Base-by-base conservation (phyloP, 2,329 filamentous ascomycete species). In the Fusarium ramigenum region DNA sequence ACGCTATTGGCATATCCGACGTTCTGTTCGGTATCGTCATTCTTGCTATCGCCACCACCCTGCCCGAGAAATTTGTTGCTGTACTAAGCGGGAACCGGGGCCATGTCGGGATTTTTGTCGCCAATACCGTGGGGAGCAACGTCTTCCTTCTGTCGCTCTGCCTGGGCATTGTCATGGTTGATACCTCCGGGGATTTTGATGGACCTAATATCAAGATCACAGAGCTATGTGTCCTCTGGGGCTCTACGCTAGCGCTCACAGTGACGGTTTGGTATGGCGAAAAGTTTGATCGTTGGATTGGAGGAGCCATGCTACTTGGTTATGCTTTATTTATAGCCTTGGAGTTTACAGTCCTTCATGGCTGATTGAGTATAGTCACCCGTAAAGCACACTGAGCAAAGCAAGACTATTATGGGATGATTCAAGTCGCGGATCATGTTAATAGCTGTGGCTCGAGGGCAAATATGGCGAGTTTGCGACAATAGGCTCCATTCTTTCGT, bases 131-230 rank as follows among this genome's bases (percentile, higher is more conserved):
- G 1, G 57, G 57, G 5, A 53, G 34, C 6, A 60, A 53, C 1
- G 25, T 60, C 16, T 60, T 60, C 9, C 57, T 60, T 1, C 16
- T 60, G 2, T 40, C 34, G 3, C 57, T 53, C 5, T 60, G 25
- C 34, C 4, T 60, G 0, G 57, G 57, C 0, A 32, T 40, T 32
- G 21, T 53, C 1, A 53, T 60, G 57, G 21, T 60, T 7, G 25
- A 60, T 25, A 60, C 57, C 16, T 14, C 34, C 1, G 57, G 44
- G 9, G 2, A 40, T 0, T 25, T 32, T 14, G 18, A 53, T 32
- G 23, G 25, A 4, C 12, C 12, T 0, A 25, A 40, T 7, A 2
- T 53, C 0, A 32, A 14, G 0, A 0, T 32, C 5, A 0, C 25
- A 14, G 44, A 60, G 57, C 34, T 60, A 12, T 60, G 4, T 5